These are phyloP conservation scores for Metschnikowia bowlesiae DNA, from an alignment of 805 yeast species.

Conservation along the genomic window DNA sequence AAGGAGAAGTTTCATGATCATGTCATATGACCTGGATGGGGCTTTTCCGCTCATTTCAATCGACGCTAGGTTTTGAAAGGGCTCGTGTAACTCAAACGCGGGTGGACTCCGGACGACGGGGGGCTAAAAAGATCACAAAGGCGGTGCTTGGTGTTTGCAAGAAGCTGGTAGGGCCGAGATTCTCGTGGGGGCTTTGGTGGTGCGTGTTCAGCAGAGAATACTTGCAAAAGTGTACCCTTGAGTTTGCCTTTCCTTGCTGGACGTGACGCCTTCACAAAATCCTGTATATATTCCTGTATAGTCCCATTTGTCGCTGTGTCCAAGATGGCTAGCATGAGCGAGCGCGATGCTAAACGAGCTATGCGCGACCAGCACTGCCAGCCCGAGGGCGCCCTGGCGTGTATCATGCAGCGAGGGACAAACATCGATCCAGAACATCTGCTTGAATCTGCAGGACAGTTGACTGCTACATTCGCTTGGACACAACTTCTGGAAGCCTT, in stretches of 20 bases:
- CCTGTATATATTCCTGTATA: slow-evolving; percentile 11
- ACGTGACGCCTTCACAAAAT: slow-evolving; percentile 13
- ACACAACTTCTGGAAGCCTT: too few species aligned
- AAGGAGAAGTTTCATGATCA: slow-evolving; percentile 84
- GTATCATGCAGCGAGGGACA: too few species aligned
- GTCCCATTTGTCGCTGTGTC: background rate
- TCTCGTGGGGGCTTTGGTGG: background rate
- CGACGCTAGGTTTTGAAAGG: background rate
- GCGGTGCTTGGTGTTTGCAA: background rate
- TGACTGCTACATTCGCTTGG: too few species aligned
- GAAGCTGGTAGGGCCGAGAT: background rate
- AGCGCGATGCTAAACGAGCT: slow-evolving; percentile 1
- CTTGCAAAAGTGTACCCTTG: background rate
- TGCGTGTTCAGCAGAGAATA: slow-evolving; percentile 1
- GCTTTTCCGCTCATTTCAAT: slow-evolving; percentile 54
- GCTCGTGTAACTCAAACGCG: background rate
- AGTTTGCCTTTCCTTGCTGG: slow-evolving; percentile 3
- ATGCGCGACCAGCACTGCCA: background rate
- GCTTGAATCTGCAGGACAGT: too few species aligned
- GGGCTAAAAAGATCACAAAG: background rate
- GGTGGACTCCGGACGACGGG: background rate
- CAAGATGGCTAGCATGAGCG: background rate
- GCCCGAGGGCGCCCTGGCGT: too few species aligned
- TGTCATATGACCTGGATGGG: slow-evolving; percentile 73
- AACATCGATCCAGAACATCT: too few species aligned